Evolutionary conservation across 2,329 filamentous ascomycete genomes (phyloP).

Genomic region (Trichoderma sp.): DNA sequence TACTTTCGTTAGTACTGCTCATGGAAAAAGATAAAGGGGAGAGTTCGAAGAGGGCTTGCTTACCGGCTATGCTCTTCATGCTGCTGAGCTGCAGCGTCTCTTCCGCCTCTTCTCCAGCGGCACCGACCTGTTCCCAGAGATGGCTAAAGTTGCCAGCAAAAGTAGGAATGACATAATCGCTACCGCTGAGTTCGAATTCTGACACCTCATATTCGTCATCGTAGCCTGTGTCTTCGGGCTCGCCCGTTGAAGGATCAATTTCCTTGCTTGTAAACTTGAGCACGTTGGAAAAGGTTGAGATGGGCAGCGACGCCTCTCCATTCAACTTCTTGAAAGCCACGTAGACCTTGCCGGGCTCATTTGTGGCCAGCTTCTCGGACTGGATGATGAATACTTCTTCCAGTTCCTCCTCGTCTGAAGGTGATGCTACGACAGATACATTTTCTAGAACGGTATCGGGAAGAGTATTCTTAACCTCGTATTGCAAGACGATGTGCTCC

Average conservation of each 20-base stretch:
- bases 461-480: slow-evolving; percentile 96
- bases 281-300: slow-evolving; percentile 83
- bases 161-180: slow-evolving; percentile 90
- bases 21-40: neutral
- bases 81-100: slow-evolving; percentile 88
- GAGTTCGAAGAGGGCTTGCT: slow-evolving; percentile 56
- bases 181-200: slow-evolving; percentile 85
- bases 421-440: slow-evolving; percentile 78
- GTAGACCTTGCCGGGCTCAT: slow-evolving; percentile 91
- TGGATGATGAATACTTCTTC: slow-evolving; percentile 95
- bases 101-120: slow-evolving; percentile 83
- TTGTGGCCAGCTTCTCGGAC: slow-evolving; percentile 75
- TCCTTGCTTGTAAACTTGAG: slow-evolving; percentile 98
- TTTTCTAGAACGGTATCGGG: slow-evolving; percentile 88
- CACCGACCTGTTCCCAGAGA: slow-evolving; percentile 90
- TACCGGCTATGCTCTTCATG: slow-evolving; percentile 91
- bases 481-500: slow-evolving; percentile 93
- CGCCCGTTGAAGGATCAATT: slow-evolving; percentile 90
- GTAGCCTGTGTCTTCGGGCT: slow-evolving; percentile 89
- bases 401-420: slow-evolving; percentile 76
- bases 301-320: slow-evolving; percentile 74
- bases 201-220: slow-evolving; percentile 98
- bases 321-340: slow-evolving; percentile 86
- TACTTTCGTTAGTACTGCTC: slow-evolving; percentile 30
- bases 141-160: slow-evolving; percentile 96